Evolutionary conservation across 805 yeast genomes (phyloP).

Genomic region (Lipomyces starkeyi): DNA sequence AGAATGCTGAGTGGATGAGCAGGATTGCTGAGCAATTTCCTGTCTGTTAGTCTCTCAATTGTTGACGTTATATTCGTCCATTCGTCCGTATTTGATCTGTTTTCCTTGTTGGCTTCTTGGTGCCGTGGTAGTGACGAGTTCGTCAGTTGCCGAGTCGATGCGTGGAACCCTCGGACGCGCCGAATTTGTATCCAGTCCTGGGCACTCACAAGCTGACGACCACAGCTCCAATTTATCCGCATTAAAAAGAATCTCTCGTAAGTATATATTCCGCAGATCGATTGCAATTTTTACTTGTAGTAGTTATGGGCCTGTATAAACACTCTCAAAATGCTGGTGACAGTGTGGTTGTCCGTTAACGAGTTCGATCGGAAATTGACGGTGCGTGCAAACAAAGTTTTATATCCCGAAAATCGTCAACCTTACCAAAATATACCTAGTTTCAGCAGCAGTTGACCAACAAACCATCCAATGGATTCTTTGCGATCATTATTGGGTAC

Average conservation of each 20-base stretch:
- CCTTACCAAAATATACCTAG: neutral
- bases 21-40: constrained; percentile 73
- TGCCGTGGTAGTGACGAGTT: neutral
- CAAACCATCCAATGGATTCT: constrained; percentile 15
- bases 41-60: constrained; percentile 68
- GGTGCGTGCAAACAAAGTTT: too few species aligned
- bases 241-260: neutral
- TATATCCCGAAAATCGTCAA: too few species aligned
- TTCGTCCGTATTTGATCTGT: constrained; percentile 60
- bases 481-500: constrained; percentile 22
- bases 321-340: neutral
- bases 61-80: constrained; percentile 87
- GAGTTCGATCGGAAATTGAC: too few species aligned
- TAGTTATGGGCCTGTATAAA: neutral
- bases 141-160: neutral
- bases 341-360: too few species aligned
- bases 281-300: neutral
- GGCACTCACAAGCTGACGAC: neutral
- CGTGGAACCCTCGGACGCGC: neutral
- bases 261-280: neutral
- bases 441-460: neutral
- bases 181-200: neutral
- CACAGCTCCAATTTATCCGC: neutral
- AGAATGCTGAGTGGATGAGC: constrained; percentile 91
- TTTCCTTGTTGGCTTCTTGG: constrained; percentile 45